Evolutionary conservation across 768 basidiomycete genomes (phyloP), one percentile per base, ranked within the genome.

Genomic region (Lentinula guzmanii): DNA sequence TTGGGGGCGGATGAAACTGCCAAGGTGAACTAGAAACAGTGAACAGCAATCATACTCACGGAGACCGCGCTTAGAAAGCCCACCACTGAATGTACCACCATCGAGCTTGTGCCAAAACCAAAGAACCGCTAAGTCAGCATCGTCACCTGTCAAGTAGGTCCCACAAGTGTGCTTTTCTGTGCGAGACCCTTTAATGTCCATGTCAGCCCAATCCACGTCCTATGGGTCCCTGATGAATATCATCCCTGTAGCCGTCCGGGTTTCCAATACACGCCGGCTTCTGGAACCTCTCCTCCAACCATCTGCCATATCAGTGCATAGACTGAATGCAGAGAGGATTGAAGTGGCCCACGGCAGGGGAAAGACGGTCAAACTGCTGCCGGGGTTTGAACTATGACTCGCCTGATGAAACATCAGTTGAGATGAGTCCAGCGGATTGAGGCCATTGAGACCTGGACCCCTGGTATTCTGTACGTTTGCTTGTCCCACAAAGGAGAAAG

Each of bases 311-410:
- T 3, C 58, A 39, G 58, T 28, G 28, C 31, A 43, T 13, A 31
- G 13, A 59, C 45, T 39, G 58, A 51, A 33, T 28, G 58, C 34
- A 48, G 35, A 59, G 48, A 59, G 46, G 58, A 35, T 35, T 28
- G 33, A 39, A 59, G 58, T 59, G 58, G 58, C 48, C 46, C 48
- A 48, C 58, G 58, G 58, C 58, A 59, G 43, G 7, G 34, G 48
- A 59, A 48, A 59, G n/a, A 59, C 33, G 45, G 58, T 46, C 18
- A 7, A 59, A 59, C 31, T 51, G 35, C 43, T 59, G 58, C 58
- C 58, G 58, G 58, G 58, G 16, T 59, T 59, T 59, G 45, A 41
- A 48, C 58, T 50, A 31, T n/a, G 33, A 46, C 46, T 48, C 24
- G 28, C 33, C 28, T 13, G 21, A 58, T 24, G 15, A 28, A 34